Base-by-base conservation (phyloP, 768 basidiomycete species). In the Mycena haematopus region DNA sequence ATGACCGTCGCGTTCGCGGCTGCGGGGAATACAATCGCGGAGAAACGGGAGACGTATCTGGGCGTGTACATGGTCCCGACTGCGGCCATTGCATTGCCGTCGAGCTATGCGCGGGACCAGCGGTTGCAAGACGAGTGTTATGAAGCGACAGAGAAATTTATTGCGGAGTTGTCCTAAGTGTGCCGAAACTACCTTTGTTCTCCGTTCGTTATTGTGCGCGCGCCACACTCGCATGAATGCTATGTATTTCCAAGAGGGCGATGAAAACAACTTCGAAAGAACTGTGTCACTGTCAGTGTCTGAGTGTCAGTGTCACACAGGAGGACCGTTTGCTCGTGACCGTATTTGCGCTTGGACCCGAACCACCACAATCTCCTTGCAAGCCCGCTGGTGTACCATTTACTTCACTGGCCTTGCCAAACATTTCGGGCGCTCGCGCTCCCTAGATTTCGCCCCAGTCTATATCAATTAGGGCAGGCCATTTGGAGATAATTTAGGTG, bases 41-140 rank as follows among this genome's bases (percentile, higher is more conserved):
- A 14, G 70, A 6, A 44, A 15, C 60, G 60, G 38, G 68, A 67
- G 17, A 73, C 63, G 55, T 77, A 73, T 60, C 64, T 66, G 44
- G 74, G 77, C n/a, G 68, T 63, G 57, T 74, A 77, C 54, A 50
- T 77, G n/a, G 46, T 70, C 27, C 75, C 76, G 0, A 64, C 71
- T 0, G 71, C 65, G 8, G 61, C 19, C 1, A 38, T 78, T 4
- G 15, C 55, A 19, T 2, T 58, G 25, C 61, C 69, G 3, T 62
- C 55, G 8, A 59, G 52, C 14, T 54, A 38, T 3, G 74, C 65
- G 0, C 58, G 15, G 19, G 70, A 66, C 17, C 70, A 74, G 50
- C 66, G 55, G 24, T 65, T 76, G 49, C 62, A 69, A 44, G 69
- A 56, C 52, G 74, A 78, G 29, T 45, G 74, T 21, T 77, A 74